A percentile compares a stretch with the other conserved stretches of the same genome.
These are phyloP conservation scores for Luzula sylvatica DNA, from an alignment of 176 grass and related monocot genomes.

Conservation along the genomic window DNA sequence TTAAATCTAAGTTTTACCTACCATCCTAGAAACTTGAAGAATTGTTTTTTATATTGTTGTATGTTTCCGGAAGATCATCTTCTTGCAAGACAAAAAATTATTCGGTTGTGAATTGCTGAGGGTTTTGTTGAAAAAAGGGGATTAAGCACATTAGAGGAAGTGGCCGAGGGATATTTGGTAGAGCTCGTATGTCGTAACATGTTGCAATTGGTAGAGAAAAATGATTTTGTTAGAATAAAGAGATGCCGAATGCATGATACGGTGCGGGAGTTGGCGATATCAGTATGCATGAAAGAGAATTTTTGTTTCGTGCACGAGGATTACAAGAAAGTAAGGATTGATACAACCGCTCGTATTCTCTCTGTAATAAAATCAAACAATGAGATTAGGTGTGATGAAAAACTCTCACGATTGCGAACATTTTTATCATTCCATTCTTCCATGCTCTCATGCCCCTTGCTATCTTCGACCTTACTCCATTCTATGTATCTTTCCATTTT, in stretches of 20 bases:
- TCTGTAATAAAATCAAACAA: conserved; percentile 7
- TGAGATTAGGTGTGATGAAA: not conserved
- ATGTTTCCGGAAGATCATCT: conserved; percentile 15
- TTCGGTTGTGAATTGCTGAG: conserved; percentile 31
- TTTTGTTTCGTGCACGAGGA: conserved; percentile 7
- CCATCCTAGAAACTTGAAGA: conserved; percentile 19
- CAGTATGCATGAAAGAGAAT: conserved; percentile 8
- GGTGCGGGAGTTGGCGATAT: conserved; percentile 20
- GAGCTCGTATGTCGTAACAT: conserved; percentile 22
- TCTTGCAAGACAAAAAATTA: conserved; percentile 7
- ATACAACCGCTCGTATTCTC: not conserved
- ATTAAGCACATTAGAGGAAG: conserved; percentile 22
- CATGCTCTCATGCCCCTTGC: conserved; percentile 2
- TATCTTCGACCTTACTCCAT: not conserved
- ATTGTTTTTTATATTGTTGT: conserved; percentile 39
- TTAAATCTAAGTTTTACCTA: conserved; percentile 16
- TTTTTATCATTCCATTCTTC: conserved; percentile 4
- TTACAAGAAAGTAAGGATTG: not conserved
- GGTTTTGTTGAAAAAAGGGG: conserved; percentile 16
- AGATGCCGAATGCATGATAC: conserved; percentile 27
- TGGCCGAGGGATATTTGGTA: conserved; percentile 17
- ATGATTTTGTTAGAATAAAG: conserved; percentile 8
- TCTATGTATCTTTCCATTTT: conserved; percentile 20
- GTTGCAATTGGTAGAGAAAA: conserved; percentile 10
- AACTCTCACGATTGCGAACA: conserved; percentile 6